Evolutionary conservation across 1,284 basidiomycete species (phyloP), one percentile per base, ranked within the genome.

Genomic region (Meira miltonrushii): DNA sequence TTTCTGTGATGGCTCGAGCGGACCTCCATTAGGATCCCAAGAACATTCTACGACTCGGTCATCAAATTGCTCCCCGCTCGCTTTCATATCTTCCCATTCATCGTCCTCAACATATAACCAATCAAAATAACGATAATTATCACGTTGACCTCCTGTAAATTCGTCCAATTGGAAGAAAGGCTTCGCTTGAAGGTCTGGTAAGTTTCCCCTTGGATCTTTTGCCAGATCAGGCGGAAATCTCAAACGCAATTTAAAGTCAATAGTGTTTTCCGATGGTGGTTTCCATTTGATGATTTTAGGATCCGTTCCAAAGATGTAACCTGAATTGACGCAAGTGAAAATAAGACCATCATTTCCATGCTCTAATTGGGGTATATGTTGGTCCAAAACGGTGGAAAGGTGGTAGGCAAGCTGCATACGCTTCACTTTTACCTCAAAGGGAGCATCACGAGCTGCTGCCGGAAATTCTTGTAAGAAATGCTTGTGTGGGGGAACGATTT

Each of bases 321-420:
- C 85, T 5, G 89, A 86, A 74, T 85, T 88, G 9, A 89, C 88
- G 72, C 90, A 89, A 0, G 95, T 98, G 76, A 96, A 99, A 70
- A 99, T 96, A 60, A 99, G 85, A 0, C 95, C 95, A 72, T 99
- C 95, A 69, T 89, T 94, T 5, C 87, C 92, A 75, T 99, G 95
- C 66, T 92, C 86, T 2, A 98, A 81, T n/a, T 83, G 83, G 2
- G 92, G 91, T 40, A 98, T 88, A 61, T 91, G 88, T 50, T 87
- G 82, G 48, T 83, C 82, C 69, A 97, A 88, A 10, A 98, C 91
- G 63, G 88, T 85, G 46, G 89, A 86, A 54, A 93, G 85, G 55
- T 87, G 85, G 75, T 98, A 97, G 5, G 92, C 89, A n/a, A 88
- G 82, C 59, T 87, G 86, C 81, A 94, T 93, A 50, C 85, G 84